These are phyloP conservation scores for Saccharomycopsis amapae DNA, from an alignment of 805 yeast species.

Conservation along the genomic window DNA sequence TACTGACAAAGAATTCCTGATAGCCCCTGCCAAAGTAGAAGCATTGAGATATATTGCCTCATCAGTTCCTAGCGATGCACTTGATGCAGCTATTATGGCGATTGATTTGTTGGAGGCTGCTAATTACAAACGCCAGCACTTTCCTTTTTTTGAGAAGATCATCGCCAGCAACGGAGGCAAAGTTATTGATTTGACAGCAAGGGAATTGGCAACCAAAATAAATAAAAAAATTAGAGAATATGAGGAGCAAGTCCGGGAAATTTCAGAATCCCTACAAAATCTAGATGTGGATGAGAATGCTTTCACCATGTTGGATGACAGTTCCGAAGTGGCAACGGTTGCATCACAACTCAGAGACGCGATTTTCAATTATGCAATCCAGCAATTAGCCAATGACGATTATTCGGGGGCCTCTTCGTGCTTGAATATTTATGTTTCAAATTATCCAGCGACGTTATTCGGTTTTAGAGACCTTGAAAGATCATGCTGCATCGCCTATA, in stretches of 20 bases:
- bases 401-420: not conserved
- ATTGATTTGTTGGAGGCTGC: not conserved
- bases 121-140: not conserved
- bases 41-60: slow-evolving; percentile 3
- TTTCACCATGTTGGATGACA: not conserved
- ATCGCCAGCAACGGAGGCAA: not conserved
- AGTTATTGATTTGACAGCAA: not conserved
- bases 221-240: not conserved
- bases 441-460: not conserved
- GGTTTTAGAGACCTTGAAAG: slow-evolving; percentile 13
- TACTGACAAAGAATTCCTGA: not conserved
- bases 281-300: not conserved
- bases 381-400: slow-evolving; percentile 2
- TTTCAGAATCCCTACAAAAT: not conserved
- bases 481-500: slow-evolving; percentile 3
- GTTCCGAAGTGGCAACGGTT: not conserved
- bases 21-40: slow-evolving; percentile 3
- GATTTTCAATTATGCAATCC: slow-evolving; percentile 1
- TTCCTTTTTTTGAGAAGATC: not conserved
- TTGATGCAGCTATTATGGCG: slow-evolving; percentile 3
- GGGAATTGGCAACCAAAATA: not conserved
- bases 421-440: slow-evolving; percentile 1
- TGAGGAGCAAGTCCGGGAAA: not conserved
- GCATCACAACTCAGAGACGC: not conserved
- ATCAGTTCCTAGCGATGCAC: not conserved